Percentiles rank a stretch among this genome's conserved stretches.
These are phyloP conservation scores for Eucalyptus erythrocorys DNA, from an alignment of 345 rosid species.

Conservation along the genomic window DNA sequence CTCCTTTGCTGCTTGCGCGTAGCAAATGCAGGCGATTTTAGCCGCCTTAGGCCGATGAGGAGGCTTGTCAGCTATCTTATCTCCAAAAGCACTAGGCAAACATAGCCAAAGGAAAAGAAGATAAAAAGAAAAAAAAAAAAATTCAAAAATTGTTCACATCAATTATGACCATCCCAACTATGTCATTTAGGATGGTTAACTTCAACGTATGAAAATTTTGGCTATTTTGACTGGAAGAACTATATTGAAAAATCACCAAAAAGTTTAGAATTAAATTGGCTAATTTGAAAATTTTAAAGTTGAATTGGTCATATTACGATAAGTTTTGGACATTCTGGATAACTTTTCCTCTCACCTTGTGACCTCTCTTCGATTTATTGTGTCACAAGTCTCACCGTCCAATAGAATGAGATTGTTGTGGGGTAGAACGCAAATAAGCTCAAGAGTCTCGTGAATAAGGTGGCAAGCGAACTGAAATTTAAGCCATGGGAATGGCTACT, in stretches of 20 bases:
- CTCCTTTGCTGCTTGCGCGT: slow-evolving; percentile 95
- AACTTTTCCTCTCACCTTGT: neutral
- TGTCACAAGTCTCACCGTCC: neutral
- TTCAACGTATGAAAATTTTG: fast-evolving
- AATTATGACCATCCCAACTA: fast-evolving
- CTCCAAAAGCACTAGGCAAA: slow-evolving; percentile 84
- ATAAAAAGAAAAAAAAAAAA: fast-evolving
- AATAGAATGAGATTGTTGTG: neutral
- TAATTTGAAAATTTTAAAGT: too few relatives aligned
- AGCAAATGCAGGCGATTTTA: slow-evolving; percentile 85
- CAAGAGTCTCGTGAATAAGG: neutral
- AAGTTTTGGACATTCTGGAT: too few relatives aligned
- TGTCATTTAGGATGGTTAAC: fast-evolving
- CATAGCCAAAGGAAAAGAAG: neutral
- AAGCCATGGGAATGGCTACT: neutral
- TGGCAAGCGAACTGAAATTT: too few relatives aligned
- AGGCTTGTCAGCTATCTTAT: slow-evolving; percentile 86
- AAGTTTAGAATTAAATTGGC: fast-evolving
- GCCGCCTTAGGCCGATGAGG: slow-evolving; percentile 95
- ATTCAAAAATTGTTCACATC: neutral
- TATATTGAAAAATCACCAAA: too few relatives aligned
- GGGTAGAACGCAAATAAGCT: neutral
- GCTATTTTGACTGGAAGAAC: fast-evolving
- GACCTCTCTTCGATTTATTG: neutral
- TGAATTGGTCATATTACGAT: fast-evolving